Evolutionary conservation across 306 rosid genomes (phyloP), one percentile per base, ranked within the genome.

Genomic region (Prinsepia uniflora): DNA sequence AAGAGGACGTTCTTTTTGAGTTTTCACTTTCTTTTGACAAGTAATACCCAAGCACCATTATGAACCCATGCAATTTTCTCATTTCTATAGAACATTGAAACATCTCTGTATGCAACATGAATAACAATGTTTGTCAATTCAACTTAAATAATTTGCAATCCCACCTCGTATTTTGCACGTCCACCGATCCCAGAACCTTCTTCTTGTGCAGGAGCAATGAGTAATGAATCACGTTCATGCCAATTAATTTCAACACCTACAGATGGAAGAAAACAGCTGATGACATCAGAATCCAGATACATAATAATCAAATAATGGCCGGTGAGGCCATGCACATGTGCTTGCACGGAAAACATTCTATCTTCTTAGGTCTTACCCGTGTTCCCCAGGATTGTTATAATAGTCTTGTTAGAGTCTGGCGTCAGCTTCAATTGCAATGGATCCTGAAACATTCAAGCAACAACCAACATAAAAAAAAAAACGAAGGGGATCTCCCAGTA

Each of bases 381-480:
- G 81, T 93, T 93, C 70, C 97, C 98, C 82, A 90, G 74, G 76
- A 93, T 79, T 63, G 96, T 93, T 78, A 93, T 84, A 75, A 59
- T 70, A 74, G 94, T 86, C 80, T 65, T 88, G 87, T 87, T 87
- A 46, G 78, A 77, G 75, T 75, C 81, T 65, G 94, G 84, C 59
- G 89, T 87, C 83, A 90, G 84, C 80, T 79, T 87, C 88, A 93
- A 80, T 82, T 75, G 90, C 83, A 76, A 69, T 73, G 79, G 75
- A 70, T 75, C 80, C 87, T 87, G 85, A 52, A 72, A 58, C 24
- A 76, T 72, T 39, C 72, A 40, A 68, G 62, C 60, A 68, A 39
- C 49, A 39, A 19, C 39, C 18, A 67, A n/a, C 42, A 40, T 19
- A 7, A 52, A n/a, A 46, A 52, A n/a, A 46, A 76, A 13, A 15